These are phyloP conservation scores for Epichloe coenophiala DNA, from an alignment of 2,329 filamentous ascomycete genomes.

Conservation along the genomic window DNA sequence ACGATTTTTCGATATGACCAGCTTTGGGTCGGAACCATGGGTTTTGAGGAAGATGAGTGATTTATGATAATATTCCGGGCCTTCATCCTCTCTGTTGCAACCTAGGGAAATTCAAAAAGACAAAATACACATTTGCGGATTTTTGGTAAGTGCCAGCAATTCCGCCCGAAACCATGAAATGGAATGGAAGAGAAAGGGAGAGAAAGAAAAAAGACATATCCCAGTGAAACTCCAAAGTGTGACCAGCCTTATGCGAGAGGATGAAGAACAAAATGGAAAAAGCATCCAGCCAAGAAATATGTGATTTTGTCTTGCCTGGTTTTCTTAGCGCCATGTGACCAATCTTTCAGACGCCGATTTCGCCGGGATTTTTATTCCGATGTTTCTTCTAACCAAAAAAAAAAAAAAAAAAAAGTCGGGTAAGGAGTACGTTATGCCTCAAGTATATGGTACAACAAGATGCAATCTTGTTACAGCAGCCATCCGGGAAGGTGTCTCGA, in stretches of 20 bases:
- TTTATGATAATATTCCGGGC: not conserved
- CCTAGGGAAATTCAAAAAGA: not conserved
- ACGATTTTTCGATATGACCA: too few relatives aligned
- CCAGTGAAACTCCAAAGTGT: not conserved
- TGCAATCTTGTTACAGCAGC: not conserved
- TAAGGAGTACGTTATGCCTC: not conserved
- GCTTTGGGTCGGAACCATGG: too few relatives aligned
- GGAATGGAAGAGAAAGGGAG: not conserved
- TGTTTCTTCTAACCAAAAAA: not conserved
- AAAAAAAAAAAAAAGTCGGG: not conserved
- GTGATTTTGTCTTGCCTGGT: not conserved
- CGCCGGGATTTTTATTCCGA: not conserved
- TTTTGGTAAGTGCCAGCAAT: not conserved
- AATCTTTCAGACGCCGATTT: not conserved
- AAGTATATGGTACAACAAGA: constrained; percentile 1
- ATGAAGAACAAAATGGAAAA: not conserved
- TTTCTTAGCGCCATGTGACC: not conserved
- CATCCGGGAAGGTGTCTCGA: not conserved
- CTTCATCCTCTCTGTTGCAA: not conserved
- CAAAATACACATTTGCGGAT: not conserved
- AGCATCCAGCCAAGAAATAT: too few relatives aligned
- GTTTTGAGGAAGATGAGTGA: not conserved
- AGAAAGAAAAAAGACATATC: not conserved
- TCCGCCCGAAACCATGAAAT: not conserved
- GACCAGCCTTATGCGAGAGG: not conserved